Evolutionary conservation across 1,284 basidiomycete genomes (phyloP).

Genomic region (Fomitopsis palustris): DNA sequence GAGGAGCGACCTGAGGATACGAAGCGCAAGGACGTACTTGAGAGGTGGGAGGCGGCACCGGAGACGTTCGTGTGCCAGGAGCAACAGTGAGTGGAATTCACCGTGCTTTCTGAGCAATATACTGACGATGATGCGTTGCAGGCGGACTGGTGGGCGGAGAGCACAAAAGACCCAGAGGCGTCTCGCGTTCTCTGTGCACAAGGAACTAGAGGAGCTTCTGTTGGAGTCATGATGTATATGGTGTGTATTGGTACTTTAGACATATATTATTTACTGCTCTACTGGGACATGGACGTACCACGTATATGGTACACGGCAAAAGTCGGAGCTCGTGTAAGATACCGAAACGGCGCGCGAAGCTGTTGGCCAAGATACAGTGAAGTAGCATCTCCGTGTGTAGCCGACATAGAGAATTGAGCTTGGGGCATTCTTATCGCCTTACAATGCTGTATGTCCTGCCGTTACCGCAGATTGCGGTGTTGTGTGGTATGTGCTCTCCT

Average conservation of each 20-base stretch:
- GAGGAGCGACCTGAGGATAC: slow-evolving; percentile 47
- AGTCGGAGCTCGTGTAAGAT: no score
- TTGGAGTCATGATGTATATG: slow-evolving; percentile 1
- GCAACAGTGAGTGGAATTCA: slow-evolving; percentile 55
- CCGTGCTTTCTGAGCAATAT: background rate
- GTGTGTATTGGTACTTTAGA: background rate
- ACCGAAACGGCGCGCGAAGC: no score
- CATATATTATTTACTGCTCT: background rate
- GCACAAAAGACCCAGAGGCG: slow-evolving; percentile 89
- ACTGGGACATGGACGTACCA: background rate
- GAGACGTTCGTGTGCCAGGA: slow-evolving; percentile 97
- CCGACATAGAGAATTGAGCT: no score
- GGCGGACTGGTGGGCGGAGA: slow-evolving; percentile 85
- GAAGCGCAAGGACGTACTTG: slow-evolving; percentile 75
- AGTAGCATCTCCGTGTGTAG: no score
- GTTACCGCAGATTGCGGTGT: no score
- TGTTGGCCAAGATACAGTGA: no score
- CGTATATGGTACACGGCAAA: background rate
- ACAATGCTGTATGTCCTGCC: no score
- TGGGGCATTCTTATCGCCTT: no score
- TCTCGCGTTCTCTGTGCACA: slow-evolving; percentile 82
- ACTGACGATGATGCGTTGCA: slow-evolving; percentile 24
- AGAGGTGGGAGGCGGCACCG: slow-evolving; percentile 92
- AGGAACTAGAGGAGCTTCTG: slow-evolving; percentile 47
- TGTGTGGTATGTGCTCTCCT: no score